Percentiles rank a stretch among this genome's conserved stretches.
Evolutionary conservation across 2,329 filamentous ascomycete species (phyloP).

Genomic region (Colletotrichum sp.): DNA sequence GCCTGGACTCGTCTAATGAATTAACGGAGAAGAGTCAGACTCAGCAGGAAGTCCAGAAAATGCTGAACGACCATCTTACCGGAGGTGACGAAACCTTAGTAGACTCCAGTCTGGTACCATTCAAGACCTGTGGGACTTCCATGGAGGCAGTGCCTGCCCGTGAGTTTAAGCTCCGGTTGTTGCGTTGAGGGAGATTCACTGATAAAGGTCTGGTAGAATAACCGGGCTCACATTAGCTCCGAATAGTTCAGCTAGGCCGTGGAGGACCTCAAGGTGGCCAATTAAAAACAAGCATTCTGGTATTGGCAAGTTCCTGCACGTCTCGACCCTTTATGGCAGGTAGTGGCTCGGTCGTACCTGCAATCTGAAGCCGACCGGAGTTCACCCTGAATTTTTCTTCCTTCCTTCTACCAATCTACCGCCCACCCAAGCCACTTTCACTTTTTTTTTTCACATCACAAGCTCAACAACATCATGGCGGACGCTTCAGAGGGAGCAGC

Average conservation of each 20-base stretch:
- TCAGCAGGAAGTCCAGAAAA: not conserved
- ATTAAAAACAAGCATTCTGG: not conserved
- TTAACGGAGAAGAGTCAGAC: not conserved
- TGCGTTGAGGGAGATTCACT: not conserved
- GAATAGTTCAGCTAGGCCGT: not conserved
- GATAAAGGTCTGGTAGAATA: not conserved
- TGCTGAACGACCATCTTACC: not conserved
- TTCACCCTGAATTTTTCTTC: not conserved
- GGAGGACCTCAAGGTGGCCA: not conserved
- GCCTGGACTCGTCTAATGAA: not conserved
- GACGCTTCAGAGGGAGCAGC: not conserved
- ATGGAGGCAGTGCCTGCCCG: not conserved
- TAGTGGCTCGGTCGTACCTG: not conserved
- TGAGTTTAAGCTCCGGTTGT: not conserved
- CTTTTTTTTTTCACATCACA: not conserved
- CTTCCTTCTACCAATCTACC: not conserved
- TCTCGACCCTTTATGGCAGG: not conserved
- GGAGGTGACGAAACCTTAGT: not conserved
- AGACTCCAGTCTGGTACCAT: not conserved
- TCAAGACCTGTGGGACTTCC: not conserved
- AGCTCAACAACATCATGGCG: not conserved
- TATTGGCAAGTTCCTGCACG: not conserved
- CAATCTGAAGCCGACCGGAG: not conserved
- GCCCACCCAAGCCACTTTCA: not conserved
- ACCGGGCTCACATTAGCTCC: not conserved